Percentiles rank a stretch among this genome's conserved stretches.
These are phyloP conservation scores for Pisolithus orientalis DNA, from an alignment of 768 basidiomycete species.

Conservation along the genomic window DNA sequence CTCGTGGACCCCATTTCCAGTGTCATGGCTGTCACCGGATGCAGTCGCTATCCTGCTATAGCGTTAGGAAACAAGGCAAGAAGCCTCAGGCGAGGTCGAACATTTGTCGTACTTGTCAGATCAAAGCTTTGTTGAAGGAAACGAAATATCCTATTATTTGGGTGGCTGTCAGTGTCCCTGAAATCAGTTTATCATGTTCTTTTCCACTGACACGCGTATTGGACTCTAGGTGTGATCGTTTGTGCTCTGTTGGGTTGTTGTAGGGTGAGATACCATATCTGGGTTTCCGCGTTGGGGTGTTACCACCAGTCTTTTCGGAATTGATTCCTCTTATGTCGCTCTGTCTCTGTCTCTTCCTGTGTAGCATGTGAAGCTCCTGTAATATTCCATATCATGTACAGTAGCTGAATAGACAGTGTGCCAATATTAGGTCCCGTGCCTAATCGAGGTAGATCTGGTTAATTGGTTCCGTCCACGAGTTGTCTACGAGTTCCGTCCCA, in stretches of 20 bases:
- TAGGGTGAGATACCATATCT: not conserved
- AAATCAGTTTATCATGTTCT: not conserved
- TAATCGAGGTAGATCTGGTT: too few relatives aligned
- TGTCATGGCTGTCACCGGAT: constrained; percentile 21
- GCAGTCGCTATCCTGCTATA: constrained; percentile 26
- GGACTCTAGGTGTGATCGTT: not conserved
- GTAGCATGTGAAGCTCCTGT: not conserved
- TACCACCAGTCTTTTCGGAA: not conserved
- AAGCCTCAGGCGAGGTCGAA: constrained; percentile 19
- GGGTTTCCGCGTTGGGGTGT: not conserved
- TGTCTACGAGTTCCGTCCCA: too few relatives aligned
- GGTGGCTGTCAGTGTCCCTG: constrained; percentile 9
- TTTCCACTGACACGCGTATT: not conserved
- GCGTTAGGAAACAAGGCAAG: constrained; percentile 5
- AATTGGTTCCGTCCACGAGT: too few relatives aligned
- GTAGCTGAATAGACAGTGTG: not conserved
- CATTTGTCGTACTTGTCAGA: constrained; percentile 24
- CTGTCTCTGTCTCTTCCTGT: not conserved
- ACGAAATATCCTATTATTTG: constrained; percentile 15
- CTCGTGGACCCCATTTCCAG: constrained; percentile 16
- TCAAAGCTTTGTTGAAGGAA: constrained; percentile 24
- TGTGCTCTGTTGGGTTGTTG: not conserved
- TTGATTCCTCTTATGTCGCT: not conserved
- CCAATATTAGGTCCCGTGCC: too few relatives aligned
- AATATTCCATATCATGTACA: not conserved